These are phyloP conservation scores for Hyaloscypha hepaticicola DNA, from an alignment of 495 filamentous ascomycete genomes.

Conservation along the genomic window DNA sequence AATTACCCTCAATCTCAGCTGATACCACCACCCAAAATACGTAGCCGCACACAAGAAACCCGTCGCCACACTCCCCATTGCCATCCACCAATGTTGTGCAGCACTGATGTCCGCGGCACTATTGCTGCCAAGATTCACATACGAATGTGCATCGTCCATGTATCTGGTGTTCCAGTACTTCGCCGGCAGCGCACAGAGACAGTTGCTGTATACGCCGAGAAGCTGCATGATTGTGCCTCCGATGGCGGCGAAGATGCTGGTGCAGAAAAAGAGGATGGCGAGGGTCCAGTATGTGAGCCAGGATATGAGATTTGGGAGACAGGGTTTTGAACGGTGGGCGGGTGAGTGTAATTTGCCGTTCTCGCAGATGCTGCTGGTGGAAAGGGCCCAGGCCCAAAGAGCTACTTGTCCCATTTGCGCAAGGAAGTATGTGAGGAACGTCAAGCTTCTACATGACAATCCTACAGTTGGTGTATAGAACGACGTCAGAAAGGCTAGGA, in stretches of 20 bases:
- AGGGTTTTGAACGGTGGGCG: neutral
- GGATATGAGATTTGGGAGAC: neutral
- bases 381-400: slow-evolving; percentile 30
- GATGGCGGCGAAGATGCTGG: slow-evolving; percentile 7
- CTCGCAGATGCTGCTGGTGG: neutral
- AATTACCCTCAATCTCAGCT: neutral
- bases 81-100: slow-evolving; percentile 7
- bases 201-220: slow-evolving; percentile 17
- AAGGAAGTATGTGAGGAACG: slow-evolving; percentile 40
- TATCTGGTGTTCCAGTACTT: neutral
- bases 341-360: neutral
- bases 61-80: slow-evolving; percentile 12
- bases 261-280: neutral
- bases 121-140: slow-evolving; percentile 6
- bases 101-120: neutral
- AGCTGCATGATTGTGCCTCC: slow-evolving; percentile 16
- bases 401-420: slow-evolving; percentile 37
- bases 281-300: neutral
- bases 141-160: neutral
- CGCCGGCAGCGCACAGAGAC: slow-evolving; percentile 13
- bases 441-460: slow-evolving; percentile 42
- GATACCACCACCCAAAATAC: slow-evolving; percentile 19
- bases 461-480: slow-evolving; percentile 41
- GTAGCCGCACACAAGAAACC: neutral
- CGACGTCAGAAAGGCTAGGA: slow-evolving; percentile 40